These are phyloP conservation scores for Aspergillus indologenus DNA, from an alignment of 495 filamentous ascomycete genomes.

Conservation along the genomic window DNA sequence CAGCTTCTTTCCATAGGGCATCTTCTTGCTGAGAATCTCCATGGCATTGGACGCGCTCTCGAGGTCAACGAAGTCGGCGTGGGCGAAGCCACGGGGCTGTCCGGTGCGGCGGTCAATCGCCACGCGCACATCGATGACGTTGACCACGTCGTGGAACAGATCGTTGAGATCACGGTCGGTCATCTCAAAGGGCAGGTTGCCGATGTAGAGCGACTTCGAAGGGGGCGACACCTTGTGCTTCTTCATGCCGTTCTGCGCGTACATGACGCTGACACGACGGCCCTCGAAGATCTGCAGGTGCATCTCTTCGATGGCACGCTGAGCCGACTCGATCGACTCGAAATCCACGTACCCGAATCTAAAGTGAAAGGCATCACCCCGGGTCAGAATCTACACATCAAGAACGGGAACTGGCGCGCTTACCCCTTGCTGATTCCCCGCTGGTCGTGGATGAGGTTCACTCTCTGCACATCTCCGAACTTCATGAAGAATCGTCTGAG, in stretches of 20 bases:
- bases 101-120: slow-evolving; percentile 88
- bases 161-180: slow-evolving; percentile 83
- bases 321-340: slow-evolving; percentile 51
- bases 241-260: slow-evolving; percentile 37
- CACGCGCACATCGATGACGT: slow-evolving; percentile 78
- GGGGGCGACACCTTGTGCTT: slow-evolving; percentile 30
- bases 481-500: slow-evolving; percentile 62
- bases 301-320: slow-evolving; percentile 59
- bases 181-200: slow-evolving; percentile 87
- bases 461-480: slow-evolving; percentile 57
- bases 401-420: slow-evolving; percentile 27
- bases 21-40: slow-evolving; percentile 53
- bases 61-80: slow-evolving; percentile 77
- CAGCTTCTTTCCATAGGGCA: slow-evolving; percentile 64
- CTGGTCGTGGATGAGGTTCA: slow-evolving; percentile 61
- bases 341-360: slow-evolving; percentile 83
- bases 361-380: neutral
- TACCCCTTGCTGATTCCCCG: slow-evolving; percentile 88
- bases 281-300: slow-evolving; percentile 75
- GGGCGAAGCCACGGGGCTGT: slow-evolving; percentile 82
- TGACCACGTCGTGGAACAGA: slow-evolving; percentile 68
- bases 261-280: slow-evolving; percentile 64
- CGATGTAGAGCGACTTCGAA: slow-evolving; percentile 74
- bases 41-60: slow-evolving; percentile 56
- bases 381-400: neutral